Conservation (phyloP, 352 stramenopile genomes). For the Halophytophthora polymorphica region DNA sequence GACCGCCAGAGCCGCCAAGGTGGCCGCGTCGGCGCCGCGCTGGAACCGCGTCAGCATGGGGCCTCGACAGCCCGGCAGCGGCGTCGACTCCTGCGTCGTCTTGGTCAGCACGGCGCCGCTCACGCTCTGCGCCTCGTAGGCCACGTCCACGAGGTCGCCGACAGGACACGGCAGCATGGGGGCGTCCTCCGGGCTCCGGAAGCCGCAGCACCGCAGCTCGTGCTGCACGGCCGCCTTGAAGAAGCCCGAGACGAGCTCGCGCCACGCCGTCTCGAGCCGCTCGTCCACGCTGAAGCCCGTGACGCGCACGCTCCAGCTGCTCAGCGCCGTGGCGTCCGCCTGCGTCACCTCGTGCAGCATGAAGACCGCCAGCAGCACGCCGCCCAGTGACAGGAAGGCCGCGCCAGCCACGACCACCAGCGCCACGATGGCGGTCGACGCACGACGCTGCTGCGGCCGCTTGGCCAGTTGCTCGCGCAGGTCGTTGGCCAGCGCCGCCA, state of each 20-base stretch:
- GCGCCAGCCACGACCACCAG: constrained; percentile 34
- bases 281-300: constrained; percentile 62
- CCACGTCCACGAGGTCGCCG: constrained; percentile 40
- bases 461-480: constrained; percentile 34
- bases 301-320: constrained; percentile 73
- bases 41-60: constrained; percentile 61
- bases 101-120: constrained; percentile 49
- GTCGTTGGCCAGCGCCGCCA: constrained; percentile 55
- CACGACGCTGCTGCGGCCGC: constrained; percentile 17
- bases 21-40: constrained; percentile 33
- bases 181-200: constrained; percentile 34
- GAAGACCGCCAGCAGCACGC: constrained; percentile 44
- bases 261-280: constrained; percentile 50
- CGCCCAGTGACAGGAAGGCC: constrained; percentile 37
- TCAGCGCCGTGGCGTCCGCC: constrained; percentile 35
- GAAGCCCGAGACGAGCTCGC: constrained; percentile 32
- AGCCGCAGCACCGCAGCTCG: constrained; percentile 74
- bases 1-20: constrained; percentile 29
- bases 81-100: constrained; percentile 37
- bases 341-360: constrained; percentile 62
- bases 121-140: constrained; percentile 58
- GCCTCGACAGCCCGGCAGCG: constrained; percentile 48
- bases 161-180: constrained; percentile 52
- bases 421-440: constrained; percentile 12
- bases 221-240: constrained; percentile 51